Conservation (phyloP, 768 basidiomycete genomes). For the Suillus decipiens region DNA sequence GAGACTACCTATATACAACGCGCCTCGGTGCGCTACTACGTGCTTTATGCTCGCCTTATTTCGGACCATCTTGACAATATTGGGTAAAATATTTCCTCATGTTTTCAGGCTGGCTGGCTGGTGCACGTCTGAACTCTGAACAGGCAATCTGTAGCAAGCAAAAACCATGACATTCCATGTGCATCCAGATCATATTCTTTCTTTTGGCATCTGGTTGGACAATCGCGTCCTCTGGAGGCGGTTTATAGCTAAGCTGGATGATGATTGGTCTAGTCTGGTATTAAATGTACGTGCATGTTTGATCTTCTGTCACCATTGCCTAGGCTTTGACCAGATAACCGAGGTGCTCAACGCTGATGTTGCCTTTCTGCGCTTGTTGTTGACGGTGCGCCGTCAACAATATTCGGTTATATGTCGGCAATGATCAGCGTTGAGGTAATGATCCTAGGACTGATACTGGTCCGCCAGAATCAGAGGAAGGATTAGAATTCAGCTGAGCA, state of each 20-base stretch:
- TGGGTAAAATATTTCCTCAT: conserved; percentile 27
- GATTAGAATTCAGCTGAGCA: conserved; percentile 24
- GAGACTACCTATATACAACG: too few relatives aligned
- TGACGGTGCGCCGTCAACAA: conserved; percentile 26
- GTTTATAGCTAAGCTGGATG: conserved; percentile 41
- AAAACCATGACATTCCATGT: conserved; percentile 24
- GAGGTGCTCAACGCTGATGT: conserved; percentile 55
- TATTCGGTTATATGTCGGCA: conserved; percentile 40
- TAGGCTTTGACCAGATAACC: conserved; percentile 36
- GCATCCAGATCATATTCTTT: conserved; percentile 41
- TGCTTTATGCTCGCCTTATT: not conserved
- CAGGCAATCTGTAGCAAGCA: conserved; percentile 23
- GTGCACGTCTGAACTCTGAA: conserved; percentile 34
- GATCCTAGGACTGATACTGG: conserved; percentile 37
- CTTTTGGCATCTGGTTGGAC: conserved; percentile 49
- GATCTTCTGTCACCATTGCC: not conserved
- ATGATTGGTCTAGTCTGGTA: conserved; percentile 50
- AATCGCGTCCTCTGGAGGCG: conserved; percentile 35
- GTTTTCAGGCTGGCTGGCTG: conserved; percentile 37
- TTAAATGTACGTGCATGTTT: conserved; percentile 41
- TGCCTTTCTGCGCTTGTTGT: conserved; percentile 44
- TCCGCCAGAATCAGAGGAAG: conserved; percentile 37
- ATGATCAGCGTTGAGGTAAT: conserved; percentile 36
- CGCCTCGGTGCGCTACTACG: conserved; percentile 37
- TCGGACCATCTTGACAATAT: conserved; percentile 17